Conservation (phyloP, 1,284 basidiomycete species). For the Leccinum fuscescens region DNA sequence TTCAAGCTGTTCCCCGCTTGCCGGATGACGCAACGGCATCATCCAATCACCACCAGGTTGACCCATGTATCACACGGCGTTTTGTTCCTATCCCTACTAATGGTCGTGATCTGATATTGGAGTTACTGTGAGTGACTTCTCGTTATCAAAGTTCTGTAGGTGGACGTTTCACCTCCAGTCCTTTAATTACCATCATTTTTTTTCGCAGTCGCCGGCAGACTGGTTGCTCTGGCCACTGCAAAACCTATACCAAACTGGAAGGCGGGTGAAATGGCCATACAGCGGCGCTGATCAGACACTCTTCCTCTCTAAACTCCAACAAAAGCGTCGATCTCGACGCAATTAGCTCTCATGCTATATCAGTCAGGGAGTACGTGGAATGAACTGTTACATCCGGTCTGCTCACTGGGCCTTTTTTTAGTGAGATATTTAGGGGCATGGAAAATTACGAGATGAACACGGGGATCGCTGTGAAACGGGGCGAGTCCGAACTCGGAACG, state of each 20-base stretch:
- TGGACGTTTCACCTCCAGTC: not conserved
- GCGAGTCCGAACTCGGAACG: not conserved
- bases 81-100: too few species aligned
- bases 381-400: not conserved
- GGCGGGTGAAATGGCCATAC: not conserved
- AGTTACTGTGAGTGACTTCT: not conserved
- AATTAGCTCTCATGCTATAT: not conserved
- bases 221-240: not conserved
- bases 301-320: not conserved
- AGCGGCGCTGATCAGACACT: not conserved
- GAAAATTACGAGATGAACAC: not conserved
- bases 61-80: too few species aligned
- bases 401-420: not conserved
- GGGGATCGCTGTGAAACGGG: not conserved
- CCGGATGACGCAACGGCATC: too few species aligned
- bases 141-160: not conserved
- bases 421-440: not conserved
- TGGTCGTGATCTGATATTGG: too few species aligned
- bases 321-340: not conserved
- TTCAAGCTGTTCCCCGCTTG: too few species aligned
- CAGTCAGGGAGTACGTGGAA: not conserved
- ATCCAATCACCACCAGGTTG: too few species aligned
- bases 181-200: not conserved
- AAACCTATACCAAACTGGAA: not conserved
- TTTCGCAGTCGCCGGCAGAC: not conserved